These are phyloP conservation scores for Funneliformis mosseae DNA, from an alignment of 192 early-diverging fungal genomes.

Conservation along the genomic window DNA sequence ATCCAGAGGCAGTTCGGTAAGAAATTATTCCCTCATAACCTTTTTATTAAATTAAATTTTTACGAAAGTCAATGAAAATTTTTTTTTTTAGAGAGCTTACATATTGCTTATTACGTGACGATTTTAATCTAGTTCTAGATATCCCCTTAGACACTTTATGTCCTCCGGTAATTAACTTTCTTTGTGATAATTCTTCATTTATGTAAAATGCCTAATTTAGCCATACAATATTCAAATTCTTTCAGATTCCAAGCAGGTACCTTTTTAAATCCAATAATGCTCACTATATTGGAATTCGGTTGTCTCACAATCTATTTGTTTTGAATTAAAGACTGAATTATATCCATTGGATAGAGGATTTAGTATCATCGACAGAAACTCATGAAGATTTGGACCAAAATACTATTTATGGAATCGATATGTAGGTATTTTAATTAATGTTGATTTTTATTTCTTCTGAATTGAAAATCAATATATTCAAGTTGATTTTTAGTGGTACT, in stretches of 20 bases:
- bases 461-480: background rate
- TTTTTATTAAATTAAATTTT: constrained; percentile 3
- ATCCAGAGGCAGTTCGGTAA: constrained; percentile 63
- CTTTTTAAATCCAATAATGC: background rate
- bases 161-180: constrained; percentile 54
- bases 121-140: constrained; percentile 66
- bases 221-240: background rate
- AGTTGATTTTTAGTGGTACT: constrained; percentile 61
- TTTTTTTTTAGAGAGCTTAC: constrained; percentile 55
- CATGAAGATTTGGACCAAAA: background rate
- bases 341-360: constrained; percentile 67
- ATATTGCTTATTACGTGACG: constrained; percentile 57
- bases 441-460: background rate
- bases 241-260: constrained; percentile 42
- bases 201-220: background rate
- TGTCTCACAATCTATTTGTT: constrained; percentile 3
- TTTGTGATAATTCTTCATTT: background rate
- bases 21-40: background rate
- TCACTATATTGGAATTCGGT: background rate
- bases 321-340: constrained; percentile 64
- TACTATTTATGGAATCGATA: constrained; percentile 57
- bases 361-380: constrained; percentile 43
- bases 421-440: constrained; percentile 47
- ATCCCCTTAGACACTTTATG: constrained; percentile 70
- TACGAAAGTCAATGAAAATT: background rate